Evolutionary conservation across 2,329 filamentous ascomycete genomes (phyloP), one percentile per base, ranked within the genome.

Genomic region (Sphaerulina vaccinii): DNA sequence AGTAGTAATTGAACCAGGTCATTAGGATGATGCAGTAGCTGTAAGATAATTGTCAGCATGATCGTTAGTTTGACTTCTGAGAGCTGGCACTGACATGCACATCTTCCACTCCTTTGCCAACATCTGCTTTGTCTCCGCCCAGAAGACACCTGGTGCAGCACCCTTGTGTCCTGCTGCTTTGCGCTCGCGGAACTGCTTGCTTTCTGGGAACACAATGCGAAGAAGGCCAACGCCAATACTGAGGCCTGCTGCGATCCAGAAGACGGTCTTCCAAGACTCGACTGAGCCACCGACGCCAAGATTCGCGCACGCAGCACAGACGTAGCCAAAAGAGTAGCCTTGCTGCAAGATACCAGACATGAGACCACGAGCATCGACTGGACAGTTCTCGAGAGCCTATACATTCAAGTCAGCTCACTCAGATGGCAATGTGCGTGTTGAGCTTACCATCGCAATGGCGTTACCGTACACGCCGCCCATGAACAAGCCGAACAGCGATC

Each of bases 331-430:
- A 5, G 56, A 59, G 41, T 57, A 61, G 2, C 88, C 89, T 69
- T 90, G 87, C 64, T 93, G 89, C 15, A 92, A 72, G 44, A 93
- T 87, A 48, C 88, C 89, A 11, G 85, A 88, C 80, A 93, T 88
- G 32, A 93, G 75, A 61, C 89, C 89, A 67, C 88, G 79, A 6
- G 87, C 84, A 51, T 87, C 82, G 18, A 41, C 38, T 1, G 86
- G 86, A 54, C 84, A 81, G 63, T 89, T 87, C 65, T 90, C 87
- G 7, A 84, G 69, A 0, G 81, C 81, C 32, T 46, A 19, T 2
- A 29, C 10, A 16, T n/a, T 7, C n/a, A n/a, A 27, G 39, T 41
- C 39, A 41, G 39, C 7, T 11, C 19, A 22, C 15, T 15, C 11
- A 29, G 10, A 15, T 15, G 3, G 19, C 13, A n/a, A n/a, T n/a